phyloP scores from a whole-genome alignment of 2,329 filamentous ascomycete species.

The Phaeosphaeriaceae sp. region DNA sequence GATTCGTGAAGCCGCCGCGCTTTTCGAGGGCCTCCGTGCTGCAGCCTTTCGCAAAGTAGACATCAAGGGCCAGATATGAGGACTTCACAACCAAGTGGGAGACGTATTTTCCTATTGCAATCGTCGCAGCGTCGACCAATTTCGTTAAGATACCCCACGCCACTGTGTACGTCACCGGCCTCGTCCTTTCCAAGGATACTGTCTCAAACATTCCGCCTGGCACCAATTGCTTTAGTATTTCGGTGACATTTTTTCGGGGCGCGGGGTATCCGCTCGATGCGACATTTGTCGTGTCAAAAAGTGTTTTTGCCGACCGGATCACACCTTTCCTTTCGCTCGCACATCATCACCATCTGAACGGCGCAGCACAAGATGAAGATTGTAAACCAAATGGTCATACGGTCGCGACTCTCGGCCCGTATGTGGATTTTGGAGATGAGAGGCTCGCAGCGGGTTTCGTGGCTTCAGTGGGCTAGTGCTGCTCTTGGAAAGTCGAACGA shows the following conservation, averaged over 20 bases:
- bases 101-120: conserved; percentile 8
- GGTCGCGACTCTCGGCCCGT: not conserved
- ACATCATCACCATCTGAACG: conserved; percentile 25
- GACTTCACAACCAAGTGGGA: conserved; percentile 39
- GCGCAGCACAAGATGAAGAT: conserved; percentile 16
- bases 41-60: conserved; percentile 87
- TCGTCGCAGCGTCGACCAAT: conserved; percentile 14
- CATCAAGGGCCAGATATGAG: conserved; percentile 95
- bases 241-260: conserved; percentile 35
- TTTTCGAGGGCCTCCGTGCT: conserved; percentile 77
- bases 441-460: not conserved
- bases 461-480: not conserved
- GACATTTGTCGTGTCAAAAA: conserved; percentile 39
- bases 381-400: not conserved
- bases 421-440: conserved; percentile 4
- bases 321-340: conserved; percentile 16
- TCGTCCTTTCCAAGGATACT: conserved; percentile 14
- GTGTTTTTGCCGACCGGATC: conserved; percentile 16
- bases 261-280: conserved; percentile 40
- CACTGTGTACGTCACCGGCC: conserved; percentile 30
- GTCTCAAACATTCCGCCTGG: conserved; percentile 32
- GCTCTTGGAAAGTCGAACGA: not conserved
- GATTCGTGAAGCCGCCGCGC: conserved; percentile 65
- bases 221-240: conserved; percentile 32
- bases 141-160: conserved; percentile 32